These are phyloP conservation scores for Vitis amurensis DNA, from an alignment of 164 flowering plant species.

Conservation along the genomic window DNA sequence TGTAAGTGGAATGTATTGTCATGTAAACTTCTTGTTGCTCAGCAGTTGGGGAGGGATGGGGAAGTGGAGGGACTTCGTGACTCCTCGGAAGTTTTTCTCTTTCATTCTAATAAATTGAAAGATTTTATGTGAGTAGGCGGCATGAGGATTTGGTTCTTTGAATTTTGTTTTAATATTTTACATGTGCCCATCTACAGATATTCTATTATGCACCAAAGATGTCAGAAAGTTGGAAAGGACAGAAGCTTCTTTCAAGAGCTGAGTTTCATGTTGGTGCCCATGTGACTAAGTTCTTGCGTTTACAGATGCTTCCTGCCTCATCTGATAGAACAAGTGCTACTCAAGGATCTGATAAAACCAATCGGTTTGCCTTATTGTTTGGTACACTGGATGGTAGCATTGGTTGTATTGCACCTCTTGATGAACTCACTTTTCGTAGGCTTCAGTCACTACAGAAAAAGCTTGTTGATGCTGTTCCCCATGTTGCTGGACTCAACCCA, in stretches of 20 bases:
- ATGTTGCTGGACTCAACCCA: conserved; percentile 90
- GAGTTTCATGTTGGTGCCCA: conserved; percentile 97
- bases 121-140: too few relatives aligned
- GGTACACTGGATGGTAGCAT: conserved; percentile 94
- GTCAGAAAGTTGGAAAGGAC: conserved; percentile 99
- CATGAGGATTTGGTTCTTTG: too few relatives aligned
- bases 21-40: too few relatives aligned
- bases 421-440: conserved; percentile 91
- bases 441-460: conserved; percentile 85
- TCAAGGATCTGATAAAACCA: conserved; percentile 77
- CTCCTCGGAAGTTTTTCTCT: background rate
- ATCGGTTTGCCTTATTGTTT: conserved; percentile 85
- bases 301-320: conserved; percentile 84
- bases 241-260: conserved; percentile 93
- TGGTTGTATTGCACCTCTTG: conserved; percentile 96
- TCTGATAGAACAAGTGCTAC: conserved; percentile 50
- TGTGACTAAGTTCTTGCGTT: conserved; percentile 84
- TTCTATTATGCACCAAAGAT: conserved; percentile 94
- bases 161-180: background rate
- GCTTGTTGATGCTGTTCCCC: conserved; percentile 86
- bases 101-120: background rate
- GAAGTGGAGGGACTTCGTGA: too few relatives aligned
- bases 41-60: too few relatives aligned
- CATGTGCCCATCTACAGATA: conserved; percentile 44
- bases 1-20: too few relatives aligned